Conservation (phyloP, 148 eudicot genomes). For the Fagopyrum esculentum region DNA sequence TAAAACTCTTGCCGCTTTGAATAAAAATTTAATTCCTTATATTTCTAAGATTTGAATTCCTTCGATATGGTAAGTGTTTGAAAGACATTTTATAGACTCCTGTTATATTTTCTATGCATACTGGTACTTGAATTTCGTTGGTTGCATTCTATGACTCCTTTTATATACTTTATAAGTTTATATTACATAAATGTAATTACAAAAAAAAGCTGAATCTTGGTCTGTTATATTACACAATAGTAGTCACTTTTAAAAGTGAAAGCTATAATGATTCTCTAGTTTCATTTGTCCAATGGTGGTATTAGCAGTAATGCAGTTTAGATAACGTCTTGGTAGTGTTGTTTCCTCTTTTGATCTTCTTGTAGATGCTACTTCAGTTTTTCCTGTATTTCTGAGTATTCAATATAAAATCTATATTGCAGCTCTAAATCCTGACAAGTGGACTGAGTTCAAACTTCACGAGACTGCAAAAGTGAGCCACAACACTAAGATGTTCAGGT, state of each 20-base stretch:
- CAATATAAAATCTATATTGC: slow-evolving; percentile 16
- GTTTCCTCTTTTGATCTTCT: neutral
- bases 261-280: too few species aligned
- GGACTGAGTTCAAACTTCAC: slow-evolving; percentile 83
- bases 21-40: neutral
- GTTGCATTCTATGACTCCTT: too few species aligned
- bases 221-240: too few species aligned
- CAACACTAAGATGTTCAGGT: slow-evolving; percentile 92
- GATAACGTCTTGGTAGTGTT: neutral
- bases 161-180: too few species aligned
- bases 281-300: too few species aligned
- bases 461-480: slow-evolving; percentile 90
- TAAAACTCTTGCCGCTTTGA: neutral
- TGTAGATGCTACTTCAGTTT: neutral
- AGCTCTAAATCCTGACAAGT: slow-evolving; percentile 85
- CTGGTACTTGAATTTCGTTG: too few species aligned
- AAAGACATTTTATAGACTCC: too few species aligned
- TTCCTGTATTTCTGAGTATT: neutral
- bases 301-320: neutral
- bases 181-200: too few species aligned
- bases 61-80: neutral
- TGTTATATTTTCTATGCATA: too few species aligned
- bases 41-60: neutral
- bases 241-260: too few species aligned
- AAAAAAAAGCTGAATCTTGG: too few species aligned